phyloP scores from a whole-genome alignment of 202 grass and related monocot genomes.

The Alloteropsis angusta region DNA sequence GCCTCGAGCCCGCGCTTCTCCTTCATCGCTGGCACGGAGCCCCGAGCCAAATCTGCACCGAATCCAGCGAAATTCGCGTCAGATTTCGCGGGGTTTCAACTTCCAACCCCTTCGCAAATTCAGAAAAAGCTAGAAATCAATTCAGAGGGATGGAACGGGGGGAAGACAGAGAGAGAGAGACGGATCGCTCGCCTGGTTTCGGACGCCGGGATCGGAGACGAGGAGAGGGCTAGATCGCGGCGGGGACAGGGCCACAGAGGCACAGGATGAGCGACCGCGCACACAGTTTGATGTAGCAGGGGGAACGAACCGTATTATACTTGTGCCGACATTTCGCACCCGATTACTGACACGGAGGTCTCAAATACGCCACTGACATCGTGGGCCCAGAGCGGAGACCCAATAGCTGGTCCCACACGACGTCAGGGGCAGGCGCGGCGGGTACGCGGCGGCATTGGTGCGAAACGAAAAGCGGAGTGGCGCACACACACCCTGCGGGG shows the following conservation, averaged over 20 bases:
- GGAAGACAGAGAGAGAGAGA: neutral
- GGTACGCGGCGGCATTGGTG: neutral
- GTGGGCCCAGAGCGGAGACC: rapidly evolving
- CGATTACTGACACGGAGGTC: neutral
- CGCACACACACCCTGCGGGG: neutral
- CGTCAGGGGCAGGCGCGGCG: neutral
- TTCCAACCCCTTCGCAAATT: too few species aligned
- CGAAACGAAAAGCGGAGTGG: neutral
- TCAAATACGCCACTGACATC: neutral
- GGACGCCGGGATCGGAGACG: slow-evolving; percentile 14
- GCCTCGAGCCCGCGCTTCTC: slow-evolving; percentile 49
- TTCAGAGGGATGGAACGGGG: neutral
- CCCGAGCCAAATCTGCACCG: slow-evolving; percentile 26
- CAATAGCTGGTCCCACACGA: neutral
- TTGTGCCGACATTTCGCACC: neutral
- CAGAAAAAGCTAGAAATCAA: neutral
- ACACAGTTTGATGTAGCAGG: neutral
- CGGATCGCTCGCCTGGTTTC: neutral
- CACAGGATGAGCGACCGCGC: neutral
- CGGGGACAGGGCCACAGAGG: too few species aligned
- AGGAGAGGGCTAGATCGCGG: slow-evolving; percentile 7
- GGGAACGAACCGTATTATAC: neutral
- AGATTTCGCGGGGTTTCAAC: neutral
- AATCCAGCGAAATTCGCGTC: slow-evolving; percentile 3
- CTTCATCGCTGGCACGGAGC: slow-evolving; percentile 22